phyloP scores from a whole-genome alignment of 495 filamentous ascomycete genomes.

The Patellaria atrata region DNA sequence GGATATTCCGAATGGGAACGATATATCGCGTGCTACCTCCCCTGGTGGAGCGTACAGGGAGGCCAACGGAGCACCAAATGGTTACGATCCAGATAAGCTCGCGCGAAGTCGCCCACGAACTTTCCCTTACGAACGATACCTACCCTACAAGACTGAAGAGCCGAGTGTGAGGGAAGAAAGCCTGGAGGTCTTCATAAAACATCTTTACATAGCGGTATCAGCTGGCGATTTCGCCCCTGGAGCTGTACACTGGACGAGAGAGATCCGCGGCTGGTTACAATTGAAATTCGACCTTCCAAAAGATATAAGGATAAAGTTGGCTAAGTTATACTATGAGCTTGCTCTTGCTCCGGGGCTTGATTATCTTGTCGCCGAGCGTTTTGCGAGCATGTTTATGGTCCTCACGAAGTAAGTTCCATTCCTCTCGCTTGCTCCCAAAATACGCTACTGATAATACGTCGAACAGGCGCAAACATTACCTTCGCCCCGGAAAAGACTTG shows the following conservation, averaged over 20 bases:
- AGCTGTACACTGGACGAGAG: conserved; percentile 91
- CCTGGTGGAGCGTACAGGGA: conserved; percentile 47
- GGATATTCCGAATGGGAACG: conserved; percentile 22
- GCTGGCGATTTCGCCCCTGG: conserved; percentile 90
- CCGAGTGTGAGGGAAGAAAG: conserved; percentile 56
- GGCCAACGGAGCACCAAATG: conserved; percentile 34
- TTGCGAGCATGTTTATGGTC: conserved; percentile 90
- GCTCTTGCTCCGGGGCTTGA: conserved; percentile 84
- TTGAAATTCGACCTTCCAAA: conserved; percentile 93
- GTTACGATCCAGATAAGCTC: conserved; percentile 33
- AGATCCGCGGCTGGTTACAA: conserved; percentile 85
- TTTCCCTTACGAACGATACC: conserved; percentile 76
- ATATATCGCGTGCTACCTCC: conserved; percentile 49
- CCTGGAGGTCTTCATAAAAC: conserved; percentile 71
- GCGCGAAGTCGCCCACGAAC: conserved; percentile 72
- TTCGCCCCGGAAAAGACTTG: conserved; percentile 80
- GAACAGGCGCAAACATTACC: conserved; percentile 80
- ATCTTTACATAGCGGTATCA: conserved; percentile 80
- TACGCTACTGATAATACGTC: conserved; percentile 19
- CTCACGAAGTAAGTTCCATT: conserved; percentile 60
- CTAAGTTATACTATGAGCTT: conserved; percentile 88
- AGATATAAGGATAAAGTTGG: conserved; percentile 65
- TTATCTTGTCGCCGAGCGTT: conserved; percentile 65
- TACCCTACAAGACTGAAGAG: conserved; percentile 78
- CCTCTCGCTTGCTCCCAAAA: background rate